phyloP scores from a whole-genome alignment of 2,329 filamentous ascomycete species.

The Aotearoamyces nothofagi region DNA sequence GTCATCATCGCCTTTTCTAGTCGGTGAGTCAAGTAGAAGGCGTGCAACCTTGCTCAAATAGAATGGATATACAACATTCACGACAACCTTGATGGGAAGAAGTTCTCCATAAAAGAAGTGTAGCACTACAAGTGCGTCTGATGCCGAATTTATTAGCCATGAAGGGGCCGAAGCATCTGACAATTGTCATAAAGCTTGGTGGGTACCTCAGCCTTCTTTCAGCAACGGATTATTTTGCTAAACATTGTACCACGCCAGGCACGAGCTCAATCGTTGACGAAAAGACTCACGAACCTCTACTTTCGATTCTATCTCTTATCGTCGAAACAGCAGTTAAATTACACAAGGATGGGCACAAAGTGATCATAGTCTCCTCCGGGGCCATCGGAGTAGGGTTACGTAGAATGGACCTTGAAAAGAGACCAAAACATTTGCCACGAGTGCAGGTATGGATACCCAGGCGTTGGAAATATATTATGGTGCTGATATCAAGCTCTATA shows the following conservation, averaged over 20 bases:
- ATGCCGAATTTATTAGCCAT: too few relatives aligned
- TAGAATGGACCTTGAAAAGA: slow-evolving; percentile 74
- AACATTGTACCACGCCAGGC: too few relatives aligned
- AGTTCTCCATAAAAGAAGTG: too few relatives aligned
- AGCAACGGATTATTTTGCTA: too few relatives aligned
- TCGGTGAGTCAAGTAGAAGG: too few relatives aligned
- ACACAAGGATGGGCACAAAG: slow-evolving; percentile 78
- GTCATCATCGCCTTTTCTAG: too few relatives aligned
- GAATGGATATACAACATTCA: too few relatives aligned
- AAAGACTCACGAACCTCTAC: slow-evolving; percentile 79
- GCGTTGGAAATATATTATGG: slow-evolving; percentile 3
- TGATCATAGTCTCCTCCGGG: slow-evolving; percentile 92
- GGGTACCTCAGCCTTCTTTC: too few relatives aligned
- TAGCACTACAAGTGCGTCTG: too few relatives aligned
- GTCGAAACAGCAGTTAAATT: slow-evolving; percentile 87
- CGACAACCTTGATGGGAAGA: too few relatives aligned
- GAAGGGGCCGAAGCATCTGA: slow-evolving; percentile 39
- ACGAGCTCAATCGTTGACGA: slow-evolving; percentile 99
- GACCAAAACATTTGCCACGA: slow-evolving; percentile 80
- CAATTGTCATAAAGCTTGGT: slow-evolving; percentile 57
- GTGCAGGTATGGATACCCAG: slow-evolving; percentile 44
- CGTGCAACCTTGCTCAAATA: too few relatives aligned
- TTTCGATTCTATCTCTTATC: slow-evolving; percentile 81
- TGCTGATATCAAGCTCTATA: slow-evolving; percentile 17
- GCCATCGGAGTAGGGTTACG: slow-evolving; percentile 89